Percentiles rank a stretch among this genome's conserved stretches.
These are phyloP conservation scores for Picea sitchensis DNA, from an alignment of 75 land plant species.

Conservation along the genomic window DNA sequence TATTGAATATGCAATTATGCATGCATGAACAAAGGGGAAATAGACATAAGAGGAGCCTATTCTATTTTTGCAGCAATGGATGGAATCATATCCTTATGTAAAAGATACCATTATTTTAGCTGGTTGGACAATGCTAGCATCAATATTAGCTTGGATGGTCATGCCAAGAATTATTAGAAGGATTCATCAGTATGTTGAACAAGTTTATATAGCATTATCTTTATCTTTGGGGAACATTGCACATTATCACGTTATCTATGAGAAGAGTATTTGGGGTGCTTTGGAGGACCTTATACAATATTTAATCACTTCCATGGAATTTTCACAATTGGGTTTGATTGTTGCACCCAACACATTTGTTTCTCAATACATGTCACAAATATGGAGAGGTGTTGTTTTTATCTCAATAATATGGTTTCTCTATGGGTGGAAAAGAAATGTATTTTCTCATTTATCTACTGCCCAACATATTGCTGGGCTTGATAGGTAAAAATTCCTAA, in stretches of 20 bases:
- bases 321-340: constrained; percentile 60
- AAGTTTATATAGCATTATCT: constrained; percentile 38
- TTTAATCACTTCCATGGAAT: constrained; percentile 69
- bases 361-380: constrained; percentile 55
- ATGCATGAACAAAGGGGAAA: constrained; percentile 26
- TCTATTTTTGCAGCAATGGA: constrained; percentile 32
- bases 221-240: constrained; percentile 25
- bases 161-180: constrained; percentile 77
- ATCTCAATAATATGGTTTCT: constrained; percentile 84
- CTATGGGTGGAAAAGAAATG: constrained; percentile 83
- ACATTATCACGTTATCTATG: constrained; percentile 51
- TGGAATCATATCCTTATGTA: constrained; percentile 46
- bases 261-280: constrained; percentile 85
- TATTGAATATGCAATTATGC: constrained; percentile 18
- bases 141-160: constrained; percentile 74
- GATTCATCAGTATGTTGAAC: constrained; percentile 58
- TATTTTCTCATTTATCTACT: constrained; percentile 46
- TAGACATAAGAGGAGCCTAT: constrained; percentile 25
- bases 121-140: constrained; percentile 30
- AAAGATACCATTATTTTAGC: constrained; percentile 45
- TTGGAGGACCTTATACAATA: constrained; percentile 78
- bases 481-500: constrained; percentile 57
- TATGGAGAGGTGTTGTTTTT: constrained; percentile 80
- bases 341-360: constrained; percentile 75
- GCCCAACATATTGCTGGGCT: constrained; percentile 18